Conservation (phyloP, 192 early-diverging fungal genomes). For the Entrophospora sp. region DNA sequence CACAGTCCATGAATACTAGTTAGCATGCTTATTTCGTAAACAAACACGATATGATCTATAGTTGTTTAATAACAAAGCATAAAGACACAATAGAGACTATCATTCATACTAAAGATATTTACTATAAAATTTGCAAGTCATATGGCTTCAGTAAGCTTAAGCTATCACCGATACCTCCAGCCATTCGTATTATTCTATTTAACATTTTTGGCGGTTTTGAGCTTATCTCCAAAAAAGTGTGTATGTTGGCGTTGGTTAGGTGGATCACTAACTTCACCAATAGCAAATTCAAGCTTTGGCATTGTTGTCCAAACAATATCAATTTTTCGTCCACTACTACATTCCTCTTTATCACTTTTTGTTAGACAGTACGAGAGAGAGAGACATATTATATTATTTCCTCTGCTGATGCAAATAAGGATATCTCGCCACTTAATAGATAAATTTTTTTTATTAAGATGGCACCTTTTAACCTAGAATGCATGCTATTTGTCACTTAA, state of each 20-base stretch:
- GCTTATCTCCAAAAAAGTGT: not conserved
- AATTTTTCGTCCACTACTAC: not conserved
- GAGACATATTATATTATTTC: too few species aligned
- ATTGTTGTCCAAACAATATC: not conserved
- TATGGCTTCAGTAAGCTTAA: too few species aligned
- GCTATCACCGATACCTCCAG: too few species aligned
- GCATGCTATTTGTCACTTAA: not conserved
- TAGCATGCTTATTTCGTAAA: too few species aligned
- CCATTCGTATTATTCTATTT: too few species aligned
- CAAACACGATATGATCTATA: too few species aligned
- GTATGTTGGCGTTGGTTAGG: not conserved
- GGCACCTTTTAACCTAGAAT: not conserved
- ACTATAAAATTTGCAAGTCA: too few species aligned
- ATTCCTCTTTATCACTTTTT: not conserved
- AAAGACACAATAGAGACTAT: too few species aligned
- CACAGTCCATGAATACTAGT: too few species aligned
- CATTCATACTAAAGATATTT: too few species aligned
- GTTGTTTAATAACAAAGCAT: too few species aligned
- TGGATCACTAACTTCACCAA: not conserved
- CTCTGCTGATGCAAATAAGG: not conserved
- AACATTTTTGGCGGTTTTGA: too few species aligned
- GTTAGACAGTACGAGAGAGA: not conserved
- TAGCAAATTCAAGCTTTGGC: slow-evolving; percentile 1
- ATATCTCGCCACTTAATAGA: not conserved
- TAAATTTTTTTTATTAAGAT: not conserved